Percentiles rank a stretch among this genome's conserved stretches.
Evolutionary conservation across 2,329 filamentous ascomycete genomes (phyloP).

Genomic region (Hymenoscyphus linearis): DNA sequence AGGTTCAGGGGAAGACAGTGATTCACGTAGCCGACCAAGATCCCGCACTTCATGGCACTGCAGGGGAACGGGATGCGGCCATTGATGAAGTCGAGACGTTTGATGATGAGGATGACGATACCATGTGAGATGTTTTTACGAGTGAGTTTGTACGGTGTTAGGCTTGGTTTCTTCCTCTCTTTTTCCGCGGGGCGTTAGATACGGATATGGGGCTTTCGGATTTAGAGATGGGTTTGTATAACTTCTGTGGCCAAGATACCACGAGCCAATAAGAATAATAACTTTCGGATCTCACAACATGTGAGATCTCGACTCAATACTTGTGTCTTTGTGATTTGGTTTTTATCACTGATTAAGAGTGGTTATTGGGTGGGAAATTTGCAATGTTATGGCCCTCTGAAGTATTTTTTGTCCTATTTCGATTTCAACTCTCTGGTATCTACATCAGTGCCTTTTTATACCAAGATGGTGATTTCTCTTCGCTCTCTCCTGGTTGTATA

Average conservation of each 20-base stretch:
- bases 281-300: neutral
- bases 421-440: too few species aligned
- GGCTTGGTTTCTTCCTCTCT: neutral
- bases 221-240: neutral
- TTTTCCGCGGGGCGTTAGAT: neutral
- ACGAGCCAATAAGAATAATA: neutral
- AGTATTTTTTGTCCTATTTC: too few species aligned
- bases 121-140: slow-evolving; percentile 24
- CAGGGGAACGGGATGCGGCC: slow-evolving; percentile 61
- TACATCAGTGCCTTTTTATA: too few species aligned
- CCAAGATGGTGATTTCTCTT: too few species aligned
- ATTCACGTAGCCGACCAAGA: slow-evolving; percentile 76
- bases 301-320: neutral
- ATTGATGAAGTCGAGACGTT: slow-evolving; percentile 88
- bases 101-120: slow-evolving; percentile 61
- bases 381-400: too few species aligned
- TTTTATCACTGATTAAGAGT: too few species aligned
- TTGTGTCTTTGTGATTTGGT: too few species aligned
- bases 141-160: neutral
- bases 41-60: slow-evolving; percentile 47
- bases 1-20: slow-evolving; percentile 75
- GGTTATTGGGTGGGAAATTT: too few species aligned
- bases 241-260: neutral
- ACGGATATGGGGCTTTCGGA: neutral
- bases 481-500: too few species aligned